A percentile compares a stretch with the other conserved stretches of the same genome.
These are phyloP conservation scores for Rhizopus arrhizus DNA, from an alignment of 371 early-diverging fungal species.

Conservation along the genomic window DNA sequence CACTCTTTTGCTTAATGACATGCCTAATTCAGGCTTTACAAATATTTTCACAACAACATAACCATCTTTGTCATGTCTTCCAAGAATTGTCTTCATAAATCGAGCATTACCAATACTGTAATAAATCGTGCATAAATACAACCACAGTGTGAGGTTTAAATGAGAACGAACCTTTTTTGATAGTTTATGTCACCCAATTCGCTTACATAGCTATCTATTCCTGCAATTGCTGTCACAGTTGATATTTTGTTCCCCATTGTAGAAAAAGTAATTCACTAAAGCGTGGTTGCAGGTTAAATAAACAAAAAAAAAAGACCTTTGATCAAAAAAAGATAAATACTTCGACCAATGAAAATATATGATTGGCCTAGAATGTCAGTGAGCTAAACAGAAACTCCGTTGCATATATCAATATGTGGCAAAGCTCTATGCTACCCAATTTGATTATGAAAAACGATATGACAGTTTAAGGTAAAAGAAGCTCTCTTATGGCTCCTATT, in stretches of 20 bases:
- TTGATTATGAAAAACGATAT: too few species aligned
- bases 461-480: too few species aligned
- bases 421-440: too few species aligned
- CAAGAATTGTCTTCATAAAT: slow-evolving; percentile 92
- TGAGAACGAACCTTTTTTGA: slow-evolving; percentile 61
- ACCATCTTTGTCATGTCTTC: slow-evolving; percentile 69
- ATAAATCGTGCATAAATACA: slow-evolving; percentile 10
- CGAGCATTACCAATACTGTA: slow-evolving; percentile 84
- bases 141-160: not conserved
- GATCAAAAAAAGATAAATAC: too few species aligned
- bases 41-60: slow-evolving; percentile 90
- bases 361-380: too few species aligned
- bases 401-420: too few species aligned
- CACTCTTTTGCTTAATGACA: slow-evolving; percentile 64
- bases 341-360: too few species aligned
- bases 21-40: slow-evolving; percentile 77
- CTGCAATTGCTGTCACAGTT: slow-evolving; percentile 66
- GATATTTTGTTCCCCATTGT: slow-evolving; percentile 72
- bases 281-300: too few species aligned
- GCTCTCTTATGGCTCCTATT: too few species aligned
- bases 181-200: slow-evolving; percentile 76
- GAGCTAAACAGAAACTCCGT: too few species aligned
- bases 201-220: slow-evolving; percentile 70
- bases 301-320: too few species aligned
- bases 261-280: too few species aligned